Evolutionary conservation across 257 asterid genomes (phyloP), one percentile per base, ranked within the genome.

Genomic region (Solanum megistacrolobum): DNA sequence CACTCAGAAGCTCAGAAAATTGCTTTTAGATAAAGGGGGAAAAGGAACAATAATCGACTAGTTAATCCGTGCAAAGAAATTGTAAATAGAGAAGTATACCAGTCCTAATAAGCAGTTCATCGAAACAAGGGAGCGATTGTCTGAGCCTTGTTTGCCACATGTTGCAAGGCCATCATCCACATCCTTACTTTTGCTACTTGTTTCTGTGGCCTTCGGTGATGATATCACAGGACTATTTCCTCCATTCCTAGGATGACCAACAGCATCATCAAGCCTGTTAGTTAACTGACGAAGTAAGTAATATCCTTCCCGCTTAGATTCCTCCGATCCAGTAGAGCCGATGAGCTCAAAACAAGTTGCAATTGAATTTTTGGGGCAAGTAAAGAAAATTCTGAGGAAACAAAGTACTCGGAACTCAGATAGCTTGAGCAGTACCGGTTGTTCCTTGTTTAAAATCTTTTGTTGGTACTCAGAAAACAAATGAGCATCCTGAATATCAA

Each of bases 271-370:
- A 91, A 95, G 88, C 93, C 90, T 92, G 86, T 41, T 86, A 36
- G 96, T 93, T 89, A 96, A 88, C 92, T 93, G 98, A 41, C 74
- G 91, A 89, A 96, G 94, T 92, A 96, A 93, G 91, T 94, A 92
- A 79, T 87, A 88, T 87, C 99, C 99, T 88, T 92, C 91, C 87
- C 55, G 76, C 32, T 89, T 94, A 75, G 88, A 78, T 58, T 92
- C 91, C 89, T 92, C 98, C 68, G 91, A 78, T 55, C 81, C 92
- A 39, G 91, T 66, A 75, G 95, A 90, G 84, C 91, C 91, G 78
- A 94, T 90, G 89, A 96, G 94, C 89, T 95, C 96, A 93, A 95
- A 96, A 91, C 97, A 93, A 87, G 93, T 92, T 89, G 91, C 88
- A 90, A 96, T 90, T 69, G 96, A 92, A 87, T 90, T 66, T 91